Evolutionary conservation across 2,329 filamentous ascomycete species (phyloP), one percentile per base, ranked within the genome.

Genomic region (Macrophomina tecta): DNA sequence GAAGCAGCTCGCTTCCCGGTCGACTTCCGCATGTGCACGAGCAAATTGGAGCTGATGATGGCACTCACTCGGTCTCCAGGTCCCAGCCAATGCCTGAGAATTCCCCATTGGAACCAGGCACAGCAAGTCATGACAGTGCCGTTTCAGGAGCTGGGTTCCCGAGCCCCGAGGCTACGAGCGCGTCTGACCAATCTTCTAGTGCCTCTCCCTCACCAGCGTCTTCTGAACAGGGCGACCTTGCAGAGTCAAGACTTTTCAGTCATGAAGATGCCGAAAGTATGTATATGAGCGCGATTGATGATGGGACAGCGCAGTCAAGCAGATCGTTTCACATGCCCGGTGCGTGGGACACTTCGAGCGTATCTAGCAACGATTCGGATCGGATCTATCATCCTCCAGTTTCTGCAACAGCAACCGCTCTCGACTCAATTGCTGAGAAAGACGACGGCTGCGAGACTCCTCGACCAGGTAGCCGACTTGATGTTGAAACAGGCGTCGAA

Each of bases 251-350:
- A 48, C 74, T 93, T 1, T 94, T 91, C 73, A 92, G 87, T 42
- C 91, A 93, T 67, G 90, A 93, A 69, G 91, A 94, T 69, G 91
- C 91, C 0, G 89, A 92, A 73, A 95, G 92, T 76, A 91, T 96
- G 89, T 96, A 95, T 72, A 90, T 93, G 89, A 94, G 88, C 73
- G 87, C 86, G 11, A 80, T 88, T 65, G 87, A 84, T 67, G 77
- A 79, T 45, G 75, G 74, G 9, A 75, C 77, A 30, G 68, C 62
- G 2, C 63, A 66, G 46, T 67, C 71, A 9, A 71, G 72, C 30
- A 71, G 69, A 36, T 61, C 66, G 5, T 68, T 65, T 32, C 69
- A 75, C 46, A 70, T 83, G 51, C 81, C 81, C 32, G 82, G 81
- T 30, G 79, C 77, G 8, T 83, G 82, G 81, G 76, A 77, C 49